Conservation (phyloP, 2,329 filamentous ascomycete species). For the Trichoderma citrinoviride region DNA sequence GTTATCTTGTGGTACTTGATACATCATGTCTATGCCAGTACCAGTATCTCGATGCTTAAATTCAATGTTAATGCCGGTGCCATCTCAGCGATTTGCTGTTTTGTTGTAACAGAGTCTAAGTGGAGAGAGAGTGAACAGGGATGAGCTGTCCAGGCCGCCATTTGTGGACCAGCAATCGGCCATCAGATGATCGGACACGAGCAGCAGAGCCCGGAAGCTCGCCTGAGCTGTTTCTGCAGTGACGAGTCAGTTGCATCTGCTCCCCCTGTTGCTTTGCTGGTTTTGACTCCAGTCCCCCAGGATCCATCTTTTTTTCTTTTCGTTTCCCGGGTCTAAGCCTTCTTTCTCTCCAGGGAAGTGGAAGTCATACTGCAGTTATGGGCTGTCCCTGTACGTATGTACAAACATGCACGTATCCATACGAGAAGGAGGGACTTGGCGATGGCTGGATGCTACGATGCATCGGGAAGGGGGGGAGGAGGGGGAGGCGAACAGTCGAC, state of each 20-base stretch:
- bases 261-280: neutral
- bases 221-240: neutral
- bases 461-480: conserved; percentile 8
- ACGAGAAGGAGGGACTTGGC: conserved; percentile 12
- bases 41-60: too few species aligned
- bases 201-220: conserved; percentile 5
- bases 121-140: neutral
- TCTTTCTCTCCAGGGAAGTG: neutral
- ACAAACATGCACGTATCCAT: neutral
- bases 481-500: neutral
- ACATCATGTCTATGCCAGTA: too few species aligned
- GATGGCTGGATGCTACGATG: conserved; percentile 11
- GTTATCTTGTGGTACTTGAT: too few species aligned
- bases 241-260: neutral
- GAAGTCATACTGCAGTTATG: too few species aligned
- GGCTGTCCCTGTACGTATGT: neutral
- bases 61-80: too few species aligned
- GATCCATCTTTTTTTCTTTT: too few species aligned
- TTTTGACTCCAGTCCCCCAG: too few species aligned
- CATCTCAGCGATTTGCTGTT: too few species aligned
- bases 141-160: neutral
- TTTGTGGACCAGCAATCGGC: conserved; percentile 11
- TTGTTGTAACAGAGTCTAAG: neutral
- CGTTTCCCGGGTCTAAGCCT: neutral
- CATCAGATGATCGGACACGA: conserved; percentile 21